A percentile compares a stretch with the other conserved stretches of the same genome.
Evolutionary conservation across 176 grass and related monocot genomes (phyloP).

Genomic region (Oryza meridionalis): DNA sequence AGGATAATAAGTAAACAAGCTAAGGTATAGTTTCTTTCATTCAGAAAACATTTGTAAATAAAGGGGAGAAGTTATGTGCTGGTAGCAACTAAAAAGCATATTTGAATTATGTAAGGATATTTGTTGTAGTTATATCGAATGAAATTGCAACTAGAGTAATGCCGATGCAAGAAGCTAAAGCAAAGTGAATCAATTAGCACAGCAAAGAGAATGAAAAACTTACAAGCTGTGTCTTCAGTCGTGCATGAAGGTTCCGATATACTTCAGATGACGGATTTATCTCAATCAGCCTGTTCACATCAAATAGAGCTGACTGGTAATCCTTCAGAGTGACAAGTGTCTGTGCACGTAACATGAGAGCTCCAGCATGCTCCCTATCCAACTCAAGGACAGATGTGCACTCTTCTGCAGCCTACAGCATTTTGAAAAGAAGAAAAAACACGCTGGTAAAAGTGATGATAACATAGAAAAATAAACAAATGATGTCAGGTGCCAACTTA

Average conservation of each 20-base stretch:
- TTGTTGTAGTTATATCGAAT: not conserved
- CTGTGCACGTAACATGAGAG: slow-evolving; percentile 93
- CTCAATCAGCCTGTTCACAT: slow-evolving; percentile 86
- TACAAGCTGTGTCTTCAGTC: slow-evolving; percentile 95
- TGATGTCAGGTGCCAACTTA: not conserved
- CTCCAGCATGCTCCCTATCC: slow-evolving; percentile 83
- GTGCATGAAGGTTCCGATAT: slow-evolving; percentile 75
- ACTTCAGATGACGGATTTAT: slow-evolving; percentile 91
- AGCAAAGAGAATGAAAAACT: slow-evolving; percentile 17
- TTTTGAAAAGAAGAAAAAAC: slow-evolving; percentile 23
- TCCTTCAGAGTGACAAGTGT: slow-evolving; percentile 91
- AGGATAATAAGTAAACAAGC: slow-evolving; percentile 2
- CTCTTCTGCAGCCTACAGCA: slow-evolving; percentile 81
- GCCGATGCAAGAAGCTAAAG: slow-evolving; percentile 4
- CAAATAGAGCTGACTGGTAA: slow-evolving; percentile 96
- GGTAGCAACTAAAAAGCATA: not conserved
- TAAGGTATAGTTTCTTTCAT: slow-evolving; percentile 20
- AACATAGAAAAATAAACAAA: slow-evolving; percentile 30
- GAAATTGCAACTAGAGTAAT: not conserved
- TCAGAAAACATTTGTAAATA: not conserved
- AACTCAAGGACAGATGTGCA: slow-evolving; percentile 96
- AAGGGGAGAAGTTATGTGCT: not conserved
- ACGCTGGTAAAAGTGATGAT: not conserved
- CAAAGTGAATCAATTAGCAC: not conserved
- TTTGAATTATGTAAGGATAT: not conserved